Base-by-base conservation (phyloP, 306 rosid genomes). In the Senna siamea region DNA sequence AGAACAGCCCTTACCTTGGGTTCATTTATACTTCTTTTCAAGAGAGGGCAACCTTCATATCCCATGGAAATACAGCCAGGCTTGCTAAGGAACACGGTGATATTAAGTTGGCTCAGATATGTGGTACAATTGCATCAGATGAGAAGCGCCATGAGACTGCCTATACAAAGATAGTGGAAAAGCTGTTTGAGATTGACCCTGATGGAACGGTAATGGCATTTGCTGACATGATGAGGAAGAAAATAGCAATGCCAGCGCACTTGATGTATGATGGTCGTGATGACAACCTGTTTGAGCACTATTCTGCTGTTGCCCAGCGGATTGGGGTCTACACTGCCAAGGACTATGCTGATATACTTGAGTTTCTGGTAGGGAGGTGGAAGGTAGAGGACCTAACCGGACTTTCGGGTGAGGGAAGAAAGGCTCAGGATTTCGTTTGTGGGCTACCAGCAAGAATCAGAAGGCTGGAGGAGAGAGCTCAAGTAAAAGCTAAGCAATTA, bases 201-300 rank as follows among this genome's bases (percentile, higher is more conserved):
- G 86, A 88, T 76, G 89, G 83, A 67, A 79, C 89, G 9, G 83
- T 88, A 9, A 1, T 81, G 38, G 81, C 88, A 8, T 88, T 88
- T 70, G 88, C 89, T 17, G 88, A 85, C 80, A 88, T 88, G 89
- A 88, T 88, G 92, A 83, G 83, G 88, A 88, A 85, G 88, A 88
- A 85, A 60, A 77, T 88, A 18, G 35, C 88, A 6, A 88, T 88
- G 89, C 89, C 92, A 46, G 92, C 92, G 0, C 92, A 88, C 78
- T 68, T 88, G 75, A 88, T 88, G 92, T 85, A 78, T 26, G 92
- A 88, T 59, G 92, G 89, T 37, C 75, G 75, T 2, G 92, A 88
- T 22, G 80, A 83, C 73, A 71, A 74, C 56, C 87, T 88, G 28
- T 88, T 88, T 14, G 86, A 88, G 22, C 81, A 88, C 83, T 88